Conservation (phyloP, 176 grass and related monocot species). For the Hordeum vulgare region MorexV3_pseudomolecules_assembly NC_058522.1:147009001-147009500, state of each 20-base stretch:
- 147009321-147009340: slow-evolving; percentile 75
- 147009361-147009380: slow-evolving; percentile 52
- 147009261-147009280: background rate
- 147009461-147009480: too few relatives aligned
- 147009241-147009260: background rate
- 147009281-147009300: background rate
- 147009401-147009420: slow-evolving; percentile 90
- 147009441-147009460: slow-evolving; percentile 5
- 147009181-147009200: background rate
- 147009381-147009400: slow-evolving; percentile 62
- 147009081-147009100: slow-evolving; percentile 60
- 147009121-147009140: slow-evolving; percentile 44
- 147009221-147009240: background rate
- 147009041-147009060: slow-evolving; percentile 92
- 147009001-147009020: background rate
- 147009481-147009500: too few relatives aligned
- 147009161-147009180: background rate
- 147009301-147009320: slow-evolving; percentile 43
- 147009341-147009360: slow-evolving; percentile 75
- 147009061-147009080: slow-evolving; percentile 64
- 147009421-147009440: slow-evolving; percentile 88
- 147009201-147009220: background rate
- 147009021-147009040: slow-evolving; percentile 91
- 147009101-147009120: slow-evolving; percentile 45
- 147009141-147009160: background rate